Conservation (phyloP, 2,329 filamentous ascomycete species). For the Penicillium sp. region DNA sequence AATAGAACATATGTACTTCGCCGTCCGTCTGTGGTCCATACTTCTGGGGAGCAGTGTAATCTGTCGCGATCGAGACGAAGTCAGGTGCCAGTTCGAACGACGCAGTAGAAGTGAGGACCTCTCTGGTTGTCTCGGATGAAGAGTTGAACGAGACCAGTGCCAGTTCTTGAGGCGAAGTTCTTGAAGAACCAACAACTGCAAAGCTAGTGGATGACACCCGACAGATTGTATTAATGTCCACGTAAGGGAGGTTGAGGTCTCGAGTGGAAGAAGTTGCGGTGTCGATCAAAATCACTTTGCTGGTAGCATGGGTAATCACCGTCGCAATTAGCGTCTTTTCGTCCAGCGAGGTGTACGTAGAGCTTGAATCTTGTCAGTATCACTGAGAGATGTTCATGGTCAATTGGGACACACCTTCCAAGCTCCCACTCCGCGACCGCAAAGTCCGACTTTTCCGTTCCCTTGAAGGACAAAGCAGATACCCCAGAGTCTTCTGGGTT, state of each 20-base stretch:
- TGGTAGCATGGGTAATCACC: constrained; percentile 22
- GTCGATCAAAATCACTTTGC: constrained; percentile 22
- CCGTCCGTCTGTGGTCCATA: constrained; percentile 28
- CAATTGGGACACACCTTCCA: constrained; percentile 23
- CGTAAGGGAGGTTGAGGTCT: constrained; percentile 21
- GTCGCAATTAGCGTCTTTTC: constrained; percentile 23
- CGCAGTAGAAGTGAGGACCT: constrained; percentile 19
- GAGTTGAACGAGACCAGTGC: constrained; percentile 18
- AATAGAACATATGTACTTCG: constrained; percentile 50
- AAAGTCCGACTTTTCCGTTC: constrained; percentile 44
- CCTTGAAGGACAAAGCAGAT: constrained; percentile 36
- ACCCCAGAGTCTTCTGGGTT: constrained; percentile 24
- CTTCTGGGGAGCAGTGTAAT: constrained; percentile 38
- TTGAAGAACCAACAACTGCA: constrained; percentile 23
- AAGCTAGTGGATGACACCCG: constrained; percentile 21
- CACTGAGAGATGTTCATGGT: not conserved
- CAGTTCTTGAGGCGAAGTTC: constrained; percentile 22
- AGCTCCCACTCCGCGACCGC: constrained; percentile 33
- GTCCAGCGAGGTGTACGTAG: constrained; percentile 23
- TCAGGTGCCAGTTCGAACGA: constrained; percentile 17
- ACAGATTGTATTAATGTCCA: constrained; percentile 20
- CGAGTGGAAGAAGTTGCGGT: constrained; percentile 10
- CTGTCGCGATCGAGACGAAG: constrained; percentile 34
- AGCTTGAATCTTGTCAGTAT: constrained; percentile 8
- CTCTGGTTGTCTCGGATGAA: constrained; percentile 5